These are phyloP conservation scores for Leishmania tarentolae DNA, from an alignment of 208 protist species.

Conservation along the genomic window DNA sequence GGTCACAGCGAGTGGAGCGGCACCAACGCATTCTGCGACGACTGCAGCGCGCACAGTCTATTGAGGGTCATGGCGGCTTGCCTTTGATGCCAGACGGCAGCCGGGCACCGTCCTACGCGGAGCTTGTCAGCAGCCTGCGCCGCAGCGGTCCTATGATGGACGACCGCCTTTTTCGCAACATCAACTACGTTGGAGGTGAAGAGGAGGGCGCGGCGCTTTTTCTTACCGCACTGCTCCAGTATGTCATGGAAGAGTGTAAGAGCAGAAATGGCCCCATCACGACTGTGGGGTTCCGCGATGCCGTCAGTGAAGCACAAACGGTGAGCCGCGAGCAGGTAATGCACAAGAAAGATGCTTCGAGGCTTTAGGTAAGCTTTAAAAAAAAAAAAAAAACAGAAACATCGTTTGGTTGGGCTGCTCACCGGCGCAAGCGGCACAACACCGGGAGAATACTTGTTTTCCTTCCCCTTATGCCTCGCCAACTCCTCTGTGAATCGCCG, in stretches of 20 bases:
- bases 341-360: conserved; percentile 7
- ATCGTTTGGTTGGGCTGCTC: background rate
- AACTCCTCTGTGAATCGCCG: background rate
- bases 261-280: background rate
- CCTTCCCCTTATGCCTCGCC: background rate
- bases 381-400: background rate
- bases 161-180: conserved; percentile 63
- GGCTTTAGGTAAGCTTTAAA: conserved; percentile 20
- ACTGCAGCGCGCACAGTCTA: conserved; percentile 33
- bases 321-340: conserved; percentile 26
- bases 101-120: conserved; percentile 40
- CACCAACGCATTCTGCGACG: conserved; percentile 65
- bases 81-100: conserved; percentile 50
- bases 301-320: conserved; percentile 28
- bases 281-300: conserved; percentile 28
- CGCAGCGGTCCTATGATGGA: conserved; percentile 80
- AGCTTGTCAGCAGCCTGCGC: conserved; percentile 31
- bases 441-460: background rate
- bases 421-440: background rate
- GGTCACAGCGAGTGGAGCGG: conserved; percentile 60
- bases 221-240: conserved; percentile 56
- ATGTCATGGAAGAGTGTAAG: conserved; percentile 8
- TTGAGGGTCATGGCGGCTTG: conserved; percentile 21
- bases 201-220: conserved; percentile 74
- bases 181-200: conserved; percentile 76